Evolutionary conservation across 2,329 filamentous ascomycete genomes (phyloP).

Genomic region (Microsporum ferrugineum): DNA sequence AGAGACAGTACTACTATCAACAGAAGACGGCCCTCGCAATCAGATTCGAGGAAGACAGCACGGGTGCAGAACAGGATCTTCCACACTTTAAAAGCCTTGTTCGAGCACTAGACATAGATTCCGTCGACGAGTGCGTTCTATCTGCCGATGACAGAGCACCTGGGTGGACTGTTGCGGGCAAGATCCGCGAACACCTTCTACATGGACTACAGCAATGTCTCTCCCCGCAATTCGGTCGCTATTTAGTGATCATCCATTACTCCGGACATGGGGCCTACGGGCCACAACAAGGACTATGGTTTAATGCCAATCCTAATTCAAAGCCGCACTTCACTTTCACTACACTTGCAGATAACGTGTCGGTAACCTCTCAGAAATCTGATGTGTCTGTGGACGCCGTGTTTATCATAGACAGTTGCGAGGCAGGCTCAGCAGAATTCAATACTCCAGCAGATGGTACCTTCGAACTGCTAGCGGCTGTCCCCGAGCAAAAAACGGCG

Average conservation of each 20-base stretch:
- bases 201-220: neutral
- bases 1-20: neutral
- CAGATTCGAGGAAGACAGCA: neutral
- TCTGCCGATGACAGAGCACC: neutral
- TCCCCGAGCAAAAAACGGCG: neutral
- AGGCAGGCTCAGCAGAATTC: neutral
- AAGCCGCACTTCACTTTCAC: neutral
- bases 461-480: neutral
- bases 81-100: neutral
- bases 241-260: neutral
- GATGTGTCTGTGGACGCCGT: neutral
- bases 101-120: neutral
- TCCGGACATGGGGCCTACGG: neutral
- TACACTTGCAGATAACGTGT: neutral
- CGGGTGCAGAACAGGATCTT: neutral
- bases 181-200: neutral
- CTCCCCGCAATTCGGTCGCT: neutral
- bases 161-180: neutral
- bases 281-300: neutral
- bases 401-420: neutral
- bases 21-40: neutral
- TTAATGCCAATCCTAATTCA: neutral
- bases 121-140: neutral
- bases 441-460: neutral
- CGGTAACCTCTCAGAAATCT: neutral